Conservation (phyloP, 2,329 filamentous ascomycete species). For the Huntiella decipiens region DNA sequence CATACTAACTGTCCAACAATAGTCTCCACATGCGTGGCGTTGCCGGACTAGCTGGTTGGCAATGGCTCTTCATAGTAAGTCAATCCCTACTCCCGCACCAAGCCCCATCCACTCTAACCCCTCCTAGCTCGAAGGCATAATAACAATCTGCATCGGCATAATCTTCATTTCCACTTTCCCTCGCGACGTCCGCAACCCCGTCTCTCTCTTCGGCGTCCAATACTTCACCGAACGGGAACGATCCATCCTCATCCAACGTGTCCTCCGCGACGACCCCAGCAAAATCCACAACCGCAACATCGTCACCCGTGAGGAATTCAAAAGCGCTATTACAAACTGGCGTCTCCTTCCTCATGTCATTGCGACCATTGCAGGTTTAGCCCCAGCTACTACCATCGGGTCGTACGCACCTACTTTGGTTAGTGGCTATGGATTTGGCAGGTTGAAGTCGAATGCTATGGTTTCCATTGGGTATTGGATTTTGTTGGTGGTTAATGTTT, state of each 20-base stretch:
- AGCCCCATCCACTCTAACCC: background rate
- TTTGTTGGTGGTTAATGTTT: conserved; percentile 17
- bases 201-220: conserved; percentile 16
- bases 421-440: conserved; percentile 19
- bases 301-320: conserved; percentile 18
- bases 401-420: conserved; percentile 19
- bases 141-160: conserved; percentile 19
- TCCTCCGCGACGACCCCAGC: conserved; percentile 19
- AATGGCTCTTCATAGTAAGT: conserved; percentile 19
- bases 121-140: conserved; percentile 19
- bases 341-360: conserved; percentile 19
- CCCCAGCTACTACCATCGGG: conserved; percentile 16
- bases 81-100: too few species aligned
- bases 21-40: conserved; percentile 19
- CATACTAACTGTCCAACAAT: background rate
- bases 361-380: conserved; percentile 16
- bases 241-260: conserved; percentile 18
- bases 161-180: conserved; percentile 19
- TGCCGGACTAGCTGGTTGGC: conserved; percentile 17
- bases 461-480: conserved; percentile 20
- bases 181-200: conserved; percentile 15
- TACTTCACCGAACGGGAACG: conserved; percentile 20
- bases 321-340: conserved; percentile 21
- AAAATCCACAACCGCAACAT: conserved; percentile 17
- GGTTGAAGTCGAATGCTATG: conserved; percentile 20